Base-by-base conservation (phyloP, 2,329 filamentous ascomycete species). In the Aspergillus jensenii region DNA sequence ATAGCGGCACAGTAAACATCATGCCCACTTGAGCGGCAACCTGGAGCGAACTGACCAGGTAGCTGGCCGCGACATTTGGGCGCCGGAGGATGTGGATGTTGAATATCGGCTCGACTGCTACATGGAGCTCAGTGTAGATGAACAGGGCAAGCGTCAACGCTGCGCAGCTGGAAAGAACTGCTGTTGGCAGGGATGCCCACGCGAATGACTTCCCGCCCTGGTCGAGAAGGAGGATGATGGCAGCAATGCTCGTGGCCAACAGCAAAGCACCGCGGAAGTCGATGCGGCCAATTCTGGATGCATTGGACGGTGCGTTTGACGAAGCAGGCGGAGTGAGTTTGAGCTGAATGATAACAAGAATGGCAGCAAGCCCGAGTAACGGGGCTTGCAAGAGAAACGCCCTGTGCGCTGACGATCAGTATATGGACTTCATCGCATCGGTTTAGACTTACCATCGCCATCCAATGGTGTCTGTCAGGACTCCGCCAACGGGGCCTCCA, bases 1-100 rank as follows among this genome's bases (percentile, higher is more conserved):
- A 90, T 0, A 90, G 71, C 0, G 88, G 88, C 0, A 90, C 81
- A 0, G 82, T 81, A 54, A 86, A 87, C 83, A 90, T 86, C 67
- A 87, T 78, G 73, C 79, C 82, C 8, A 85, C 70, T 65, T 90
- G 88, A 0, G 85, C 83, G 1, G 80, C 78, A 0, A 77, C 73
- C 60, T 89, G 86, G 0, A 83, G 72, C 2, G 76, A 74, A 21
- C 79, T 76, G 39, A 87, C 81, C 0, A 69, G 27, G 35, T 73
- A 74, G 46, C 69, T 70, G 1, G 62, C 27, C 0, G 66, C 52
- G 9, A 74, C 69, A 15, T 74, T 74, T 3, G 66, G 65, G 12
- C 65, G 62, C 11, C 64, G 60, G 8, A 76, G 63, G n/a, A 76
- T 71, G 1, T 67, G 65, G 1, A 76, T 61, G 15, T 70, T 65